Evolutionary conservation across 805 yeast species (phyloP).

Genomic region (Pichia kluyveri): DNA sequence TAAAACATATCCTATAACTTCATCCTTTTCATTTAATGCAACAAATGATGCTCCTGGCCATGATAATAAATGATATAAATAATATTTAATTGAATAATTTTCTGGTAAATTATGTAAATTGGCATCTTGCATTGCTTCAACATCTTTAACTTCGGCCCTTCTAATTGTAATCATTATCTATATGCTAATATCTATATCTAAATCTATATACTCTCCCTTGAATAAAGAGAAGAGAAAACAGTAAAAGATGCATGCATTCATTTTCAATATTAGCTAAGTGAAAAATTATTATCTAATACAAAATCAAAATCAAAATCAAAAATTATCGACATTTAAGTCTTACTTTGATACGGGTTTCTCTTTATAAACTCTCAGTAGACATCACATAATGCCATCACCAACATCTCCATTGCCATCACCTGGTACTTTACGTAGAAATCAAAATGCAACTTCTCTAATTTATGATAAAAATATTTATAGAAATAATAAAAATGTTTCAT

Average conservation of each 20-base stretch:
- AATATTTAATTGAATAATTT: constrained; percentile 85
- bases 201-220: too few relatives aligned
- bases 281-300: background rate
- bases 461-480: constrained; percentile 66
- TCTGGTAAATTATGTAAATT: constrained; percentile 89
- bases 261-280: too few relatives aligned
- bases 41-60: constrained; percentile 99
- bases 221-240: background rate
- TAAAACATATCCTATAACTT: constrained; percentile 90
- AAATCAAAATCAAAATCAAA: too few relatives aligned
- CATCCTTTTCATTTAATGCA: constrained; percentile 72
- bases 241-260: too few relatives aligned
- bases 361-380: too few relatives aligned
- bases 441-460: constrained; percentile 27
- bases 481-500: constrained; percentile 55
- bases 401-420: background rate
- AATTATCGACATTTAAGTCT: too few relatives aligned
- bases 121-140: constrained; percentile 94
- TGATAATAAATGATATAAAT: constrained; percentile 84
- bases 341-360: too few relatives aligned
- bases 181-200: too few relatives aligned
- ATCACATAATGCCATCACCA: constrained; percentile 16
- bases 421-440: constrained; percentile 1
- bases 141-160: constrained; percentile 76
- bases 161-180: constrained; percentile 65